Evolutionary conservation across 202 grass and related monocot species (phyloP), one percentile per base, ranked within the genome.

Genomic region (Digitaria exilis): DNA sequence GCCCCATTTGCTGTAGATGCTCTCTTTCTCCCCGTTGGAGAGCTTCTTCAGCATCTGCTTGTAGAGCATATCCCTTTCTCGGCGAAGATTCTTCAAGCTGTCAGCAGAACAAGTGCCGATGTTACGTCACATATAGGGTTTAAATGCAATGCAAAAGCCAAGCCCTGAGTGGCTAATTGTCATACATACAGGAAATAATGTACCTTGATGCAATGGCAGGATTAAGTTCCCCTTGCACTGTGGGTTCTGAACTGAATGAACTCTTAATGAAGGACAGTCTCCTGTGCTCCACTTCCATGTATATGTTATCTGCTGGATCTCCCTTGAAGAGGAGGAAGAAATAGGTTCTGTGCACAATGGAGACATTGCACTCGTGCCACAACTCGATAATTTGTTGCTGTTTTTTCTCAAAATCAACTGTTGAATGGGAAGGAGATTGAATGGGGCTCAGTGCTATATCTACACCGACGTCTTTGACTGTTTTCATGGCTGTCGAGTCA

Each of bases 301-400:
- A 98, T 52, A 98, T 87, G 25, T 87, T 88, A 45, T 98, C 96
- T 31, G 85, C 82, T 16, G 89, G 87, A 61, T 98, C 96, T 22
- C 96, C 96, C 73, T 90, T 94, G 87, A 98, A 98, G 56, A 98
- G 91, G 21, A 98, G 85, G 78, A 96, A 94, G 75, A 98, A 96
- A 68, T 92, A 95, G 39, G 91, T 86, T 29, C 96, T 86, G 76
- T 96, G 96, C 42, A 89, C 89, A 14, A 96, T 73, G 32, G 96
- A 87, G 26, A 92, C 91, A 43, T 92, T 90, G 89, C 93, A 99
- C 9, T 82, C 69, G 0, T 99, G 87, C 96, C 96, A 99, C 73
- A 96, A 81, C 71, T 96, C 85, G 24, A 99, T 85, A 65, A 99
- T 90, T 16, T 94, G 83, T 65, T 69, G 91, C 50, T 90, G 93